Base-by-base conservation (phyloP, 805 yeast species). In the Hanseniaspora thailandica region DNA sequence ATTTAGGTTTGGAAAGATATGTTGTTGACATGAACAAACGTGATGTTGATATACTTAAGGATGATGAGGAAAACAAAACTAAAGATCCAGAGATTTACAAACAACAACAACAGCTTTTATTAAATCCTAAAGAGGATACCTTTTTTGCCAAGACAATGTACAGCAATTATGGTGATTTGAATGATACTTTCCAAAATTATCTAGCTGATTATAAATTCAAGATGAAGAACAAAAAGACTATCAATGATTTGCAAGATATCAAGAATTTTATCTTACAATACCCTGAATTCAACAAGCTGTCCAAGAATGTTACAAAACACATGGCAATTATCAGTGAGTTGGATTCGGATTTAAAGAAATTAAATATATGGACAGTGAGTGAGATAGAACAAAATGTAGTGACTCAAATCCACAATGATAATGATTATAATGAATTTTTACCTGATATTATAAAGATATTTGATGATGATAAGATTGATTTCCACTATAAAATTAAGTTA, bases 131-230 rank as follows among this genome's bases (percentile, higher is more conserved):
- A 55, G 83, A 79, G 56, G 99, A 93, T 65, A 66, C 72, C 20
- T 93, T 93, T 62, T 93, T 77, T 67, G 71, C 73, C 33, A 86
- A 86, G 55, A 75, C 93, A 2, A 84, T 87, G 89, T 86, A 78
- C 64, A 73, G 85, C 59, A 93, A 93, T 67, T 94, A 89, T 70
- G 99, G 97, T 31, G 97, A 93, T 63, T 71, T 93, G 52, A 93
- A 96, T 40, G 96, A 88, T 38, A 78, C 80, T 58, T 83, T 93
- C 62, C 89, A 86, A 61, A 81, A 76, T 54, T 86, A 86, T 62
- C 96, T 93, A 31, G 82, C 81, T 52, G 81, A 78, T 44, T 93
- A 88, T 67, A 90, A 87, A 62, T 65, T 72, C 20, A 85, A 84
- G 62, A 85, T 97, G 1, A 84, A 88, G 60, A 76, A 82, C 20